A percentile compares a stretch with the other conserved stretches of the same genome.
phyloP scores from a whole-genome alignment of 441 rosid genomes.

The Populus hybrid region DNA sequence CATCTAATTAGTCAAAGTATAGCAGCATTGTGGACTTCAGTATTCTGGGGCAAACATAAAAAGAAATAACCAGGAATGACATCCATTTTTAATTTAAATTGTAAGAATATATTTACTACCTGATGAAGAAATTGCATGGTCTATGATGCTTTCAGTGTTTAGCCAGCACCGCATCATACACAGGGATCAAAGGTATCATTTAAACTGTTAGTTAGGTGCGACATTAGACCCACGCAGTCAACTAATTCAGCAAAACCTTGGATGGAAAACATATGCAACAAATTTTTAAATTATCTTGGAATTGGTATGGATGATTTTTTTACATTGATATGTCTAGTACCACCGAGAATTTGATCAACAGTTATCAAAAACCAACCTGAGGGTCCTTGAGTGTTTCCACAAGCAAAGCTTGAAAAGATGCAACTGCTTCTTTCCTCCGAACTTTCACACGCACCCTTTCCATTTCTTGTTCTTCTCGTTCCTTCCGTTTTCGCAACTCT shows the following conservation, averaged over 20 bases:
- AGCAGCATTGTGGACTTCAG: background rate
- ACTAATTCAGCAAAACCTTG: no score
- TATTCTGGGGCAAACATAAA: background rate
- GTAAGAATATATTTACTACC: background rate
- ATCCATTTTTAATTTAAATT: background rate
- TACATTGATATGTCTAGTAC: background rate
- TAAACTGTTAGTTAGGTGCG: no score
- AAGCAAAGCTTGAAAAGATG: conserved; percentile 92
- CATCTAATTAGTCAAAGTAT: background rate
- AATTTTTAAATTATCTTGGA: background rate
- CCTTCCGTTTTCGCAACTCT: conserved; percentile 88
- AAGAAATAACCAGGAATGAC: background rate
- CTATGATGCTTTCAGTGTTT: background rate
- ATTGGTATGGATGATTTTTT: background rate
- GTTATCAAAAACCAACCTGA: conserved; percentile 48
- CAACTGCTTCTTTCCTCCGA: conserved; percentile 81
- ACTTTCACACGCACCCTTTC: conserved; percentile 86
- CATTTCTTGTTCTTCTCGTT: conserved; percentile 96
- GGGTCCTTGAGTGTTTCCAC: conserved; percentile 94
- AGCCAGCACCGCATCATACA: background rate
- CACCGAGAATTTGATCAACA: conserved; percentile 12
- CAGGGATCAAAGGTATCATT: background rate
- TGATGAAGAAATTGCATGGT: background rate
- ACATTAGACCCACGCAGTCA: no score
- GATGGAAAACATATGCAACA: background rate